Percentiles rank a stretch among this genome's conserved stretches.
Conservation (phyloP, 768 basidiomycete genomes). For the Hypholoma sublateritium region DNA sequence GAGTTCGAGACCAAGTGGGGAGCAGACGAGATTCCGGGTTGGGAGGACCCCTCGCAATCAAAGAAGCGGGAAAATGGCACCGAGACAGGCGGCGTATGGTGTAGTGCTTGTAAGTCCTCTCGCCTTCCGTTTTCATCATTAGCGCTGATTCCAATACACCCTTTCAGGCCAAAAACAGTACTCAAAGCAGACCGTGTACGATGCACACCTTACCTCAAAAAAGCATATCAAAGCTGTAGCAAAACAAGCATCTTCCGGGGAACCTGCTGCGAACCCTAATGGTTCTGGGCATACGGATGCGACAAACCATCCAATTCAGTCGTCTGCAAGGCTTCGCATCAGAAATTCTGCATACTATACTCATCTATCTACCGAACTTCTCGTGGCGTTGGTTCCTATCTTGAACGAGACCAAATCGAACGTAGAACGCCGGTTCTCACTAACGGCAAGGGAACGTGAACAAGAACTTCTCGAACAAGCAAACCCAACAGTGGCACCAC, state of each 20-base stretch:
- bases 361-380: slow-evolving; percentile 65
- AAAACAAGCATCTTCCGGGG: slow-evolving; percentile 57
- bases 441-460: slow-evolving; percentile 97
- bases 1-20: slow-evolving; percentile 86
- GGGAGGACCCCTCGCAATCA: slow-evolving; percentile 57
- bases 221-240: slow-evolving; percentile 92
- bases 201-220: slow-evolving; percentile 93
- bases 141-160: too few species aligned
- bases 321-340: slow-evolving; percentile 49
- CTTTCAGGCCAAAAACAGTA: slow-evolving; percentile 82
- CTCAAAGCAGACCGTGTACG: slow-evolving; percentile 96
- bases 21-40: slow-evolving; percentile 68
- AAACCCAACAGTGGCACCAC: slow-evolving; percentile 46
- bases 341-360: slow-evolving; percentile 72
- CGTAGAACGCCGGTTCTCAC: slow-evolving; percentile 93
- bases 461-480: slow-evolving; percentile 82
- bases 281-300: slow-evolving; percentile 37
- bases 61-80: slow-evolving; percentile 46
- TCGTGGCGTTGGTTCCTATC: slow-evolving; percentile 60
- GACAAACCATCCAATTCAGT: slow-evolving; percentile 27
- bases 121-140: too few species aligned
- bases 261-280: slow-evolving; percentile 56
- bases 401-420: slow-evolving; percentile 93
- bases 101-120: slow-evolving; percentile 73
- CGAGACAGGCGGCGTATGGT: slow-evolving; percentile 78